Base-by-base conservation (phyloP, 129 eudicot genomes). In the Sambucus nigra region DNA sequence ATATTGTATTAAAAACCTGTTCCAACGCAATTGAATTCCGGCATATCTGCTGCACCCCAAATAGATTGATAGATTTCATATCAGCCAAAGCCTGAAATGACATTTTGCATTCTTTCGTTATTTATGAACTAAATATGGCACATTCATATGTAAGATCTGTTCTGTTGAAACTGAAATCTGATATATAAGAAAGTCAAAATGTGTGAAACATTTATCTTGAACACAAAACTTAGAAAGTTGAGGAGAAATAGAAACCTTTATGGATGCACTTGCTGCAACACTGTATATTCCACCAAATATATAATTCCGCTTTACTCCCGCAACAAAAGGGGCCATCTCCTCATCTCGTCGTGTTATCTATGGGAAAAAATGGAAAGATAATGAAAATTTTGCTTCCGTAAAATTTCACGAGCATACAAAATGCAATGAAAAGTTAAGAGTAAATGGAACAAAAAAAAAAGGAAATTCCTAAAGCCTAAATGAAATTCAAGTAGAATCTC, bases 41-140 rank as follows among this genome's bases (percentile, higher is more conserved):
- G 33, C 96, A 86, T 77, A 92, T 86, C 77, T 92, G 99, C 67
- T 92, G 99, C 57, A 92, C 99, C 40, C 99, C 99, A 71, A 92
- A 82, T 47, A 86, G 99, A 75, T 92, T 92, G 73, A 92, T 86
- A 54, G 75, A 80, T 66, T 73, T 86, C 73, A 92, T 86, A 49
- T 82, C 94, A 42, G 83, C 84, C 84, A 92, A 70, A 46, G 92
- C 96, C 99, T 92, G 65, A 67, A 4, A 70, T 47, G 53, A 47
- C 33, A 56, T n/a, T 40, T 49, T 40, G n/a, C n/a, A n/a, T n/a
- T n/a, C n/a, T n/a, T n/a, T n/a, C n/a, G 21, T 51, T 61, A 58
- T 40, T 61, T 31, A 39, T n/a, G 66, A 74, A 31, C 17, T 8
- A 41, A 59, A 46, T 10, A 42, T 12, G 35, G 22, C 28, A 51